Conservation (phyloP, 495 filamentous ascomycete genomes). For the Darksidea phi region DNA sequence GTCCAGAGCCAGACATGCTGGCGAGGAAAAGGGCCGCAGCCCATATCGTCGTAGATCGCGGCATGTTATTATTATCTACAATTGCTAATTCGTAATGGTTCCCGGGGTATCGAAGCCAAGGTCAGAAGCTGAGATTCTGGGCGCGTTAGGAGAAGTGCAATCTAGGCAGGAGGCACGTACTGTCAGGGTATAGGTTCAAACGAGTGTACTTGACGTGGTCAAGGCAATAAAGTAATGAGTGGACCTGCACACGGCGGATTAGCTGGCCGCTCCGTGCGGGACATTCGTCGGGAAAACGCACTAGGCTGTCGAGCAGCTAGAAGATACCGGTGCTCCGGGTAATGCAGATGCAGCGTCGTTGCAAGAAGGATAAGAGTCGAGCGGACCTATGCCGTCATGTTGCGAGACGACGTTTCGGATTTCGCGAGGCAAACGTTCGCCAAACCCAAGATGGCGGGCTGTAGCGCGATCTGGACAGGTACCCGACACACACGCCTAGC, state of each 20-base stretch:
- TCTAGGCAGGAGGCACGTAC: constrained; percentile 21
- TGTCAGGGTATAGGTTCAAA: constrained; percentile 37
- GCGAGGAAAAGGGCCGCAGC: constrained; percentile 43
- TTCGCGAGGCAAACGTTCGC: constrained; percentile 1
- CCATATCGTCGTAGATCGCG: constrained; percentile 43
- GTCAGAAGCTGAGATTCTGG: constrained; percentile 15
- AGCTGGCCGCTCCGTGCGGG: background rate
- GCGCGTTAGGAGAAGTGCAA: constrained; percentile 18
- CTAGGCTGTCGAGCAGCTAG: constrained; percentile 36
- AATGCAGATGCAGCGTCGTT: constrained; percentile 8
- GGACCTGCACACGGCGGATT: constrained; percentile 22
- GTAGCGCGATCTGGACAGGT: background rate
- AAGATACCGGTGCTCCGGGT: constrained; percentile 26
- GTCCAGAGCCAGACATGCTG: constrained; percentile 37
- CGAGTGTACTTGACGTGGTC: constrained; percentile 43
- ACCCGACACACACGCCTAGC: constrained; percentile 16
- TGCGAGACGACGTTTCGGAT: constrained; percentile 12
- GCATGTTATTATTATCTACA: constrained; percentile 36
- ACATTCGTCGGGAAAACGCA: constrained; percentile 4
- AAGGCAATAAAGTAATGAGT: constrained; percentile 26
- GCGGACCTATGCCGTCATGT: constrained; percentile 31
- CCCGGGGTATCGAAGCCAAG: constrained; percentile 20
- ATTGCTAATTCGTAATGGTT: constrained; percentile 13
- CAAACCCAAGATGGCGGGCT: constrained; percentile 11
- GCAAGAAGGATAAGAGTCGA: constrained; percentile 2